Evolutionary conservation across 139 green algal genomes (phyloP), one percentile per base, ranked within the genome.

Genomic region (Tetradesmus obliquus): DNA sequence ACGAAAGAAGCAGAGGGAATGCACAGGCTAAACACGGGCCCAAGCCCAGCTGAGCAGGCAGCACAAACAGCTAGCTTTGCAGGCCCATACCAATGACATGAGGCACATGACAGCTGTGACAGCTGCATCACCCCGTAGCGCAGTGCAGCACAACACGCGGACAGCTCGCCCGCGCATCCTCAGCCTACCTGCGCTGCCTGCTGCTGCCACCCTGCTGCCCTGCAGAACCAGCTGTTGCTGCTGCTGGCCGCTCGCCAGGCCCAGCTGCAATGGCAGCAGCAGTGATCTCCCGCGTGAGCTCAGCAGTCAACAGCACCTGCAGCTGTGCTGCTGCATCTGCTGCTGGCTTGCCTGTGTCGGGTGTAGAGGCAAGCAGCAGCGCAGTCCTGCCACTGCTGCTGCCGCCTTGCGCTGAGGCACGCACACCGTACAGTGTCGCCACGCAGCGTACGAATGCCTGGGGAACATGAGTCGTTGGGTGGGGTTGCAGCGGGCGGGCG

Each of bases 231-330:
- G 79, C 79, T 84, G 71, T 53, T 53, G 66, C 80, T 85, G 80
- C 79, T 84, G 32, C 80, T 87, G 54, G 82, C 82, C 54, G 54
- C 20, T 87, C 54, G n/a, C 4, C 13, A 9, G 62, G 22, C 3
- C 66, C 85, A 66, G 85, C 85, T 69, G 85, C 86, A 84, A 84
- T 76, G 6, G 86, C 71, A 84, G 86, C 86, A 71, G 51, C 71
- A 15, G 53, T 69, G 71, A 90, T 3, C 71, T 90, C 86, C 3
- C 15, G 20, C 24, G 86, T 22, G 17, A 90, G 54, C 86, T 90
- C 86, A 9, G 53, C 9, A 2, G 69, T 74, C 17, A 90, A 17
- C 53, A 90, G 69, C 45, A 3, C 60, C 53, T 84, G 19, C 69
- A 84, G 71, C 86, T 90, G 86, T 84, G 86, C 32, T 82, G 62